Conservation (phyloP, 1,139 yeast species). For the Candida gigantensis region DNA sequence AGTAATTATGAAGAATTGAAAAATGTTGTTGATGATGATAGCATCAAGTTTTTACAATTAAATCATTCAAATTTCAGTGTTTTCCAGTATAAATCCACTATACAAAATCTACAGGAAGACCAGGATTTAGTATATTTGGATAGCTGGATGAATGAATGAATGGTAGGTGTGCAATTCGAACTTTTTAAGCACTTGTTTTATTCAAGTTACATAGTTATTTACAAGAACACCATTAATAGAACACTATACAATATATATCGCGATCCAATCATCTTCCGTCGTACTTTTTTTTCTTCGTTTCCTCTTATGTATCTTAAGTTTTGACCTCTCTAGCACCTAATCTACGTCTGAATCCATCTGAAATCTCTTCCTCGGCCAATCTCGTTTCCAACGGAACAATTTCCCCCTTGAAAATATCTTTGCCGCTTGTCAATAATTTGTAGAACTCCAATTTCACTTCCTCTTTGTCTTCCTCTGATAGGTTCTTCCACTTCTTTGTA, state of each 20-base stretch:
- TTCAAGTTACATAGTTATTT: no score
- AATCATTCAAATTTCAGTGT: conserved; percentile 4
- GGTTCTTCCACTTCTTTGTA: conserved; percentile 26
- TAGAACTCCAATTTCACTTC: conserved; percentile 27
- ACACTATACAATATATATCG: no score
- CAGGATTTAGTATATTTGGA: conserved; percentile 43
- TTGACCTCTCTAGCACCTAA: no score
- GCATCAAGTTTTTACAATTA: conserved; percentile 1
- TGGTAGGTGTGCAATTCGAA: no score
- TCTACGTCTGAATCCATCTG: conserved; percentile 6
- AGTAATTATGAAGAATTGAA: conserved; percentile 17
- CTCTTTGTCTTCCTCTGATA: conserved; percentile 27
- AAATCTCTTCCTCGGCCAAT: conserved; percentile 1
- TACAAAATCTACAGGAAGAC: conserved; percentile 33
- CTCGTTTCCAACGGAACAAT: conserved; percentile 17
- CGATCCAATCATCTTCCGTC: no score
- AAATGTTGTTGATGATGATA: conserved; percentile 4
- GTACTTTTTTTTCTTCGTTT: not conserved
- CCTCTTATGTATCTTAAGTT: no score
- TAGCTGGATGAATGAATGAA: conserved; percentile 29
- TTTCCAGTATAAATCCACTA: conserved; percentile 28
- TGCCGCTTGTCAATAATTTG: conserved; percentile 28
- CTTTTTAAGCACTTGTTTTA: no score
- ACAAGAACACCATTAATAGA: no score
- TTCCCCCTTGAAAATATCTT: conserved; percentile 31